Evolutionary conservation across 106 monocot genomes (phyloP).

Genomic region (Dendrobium officinale): DNA sequence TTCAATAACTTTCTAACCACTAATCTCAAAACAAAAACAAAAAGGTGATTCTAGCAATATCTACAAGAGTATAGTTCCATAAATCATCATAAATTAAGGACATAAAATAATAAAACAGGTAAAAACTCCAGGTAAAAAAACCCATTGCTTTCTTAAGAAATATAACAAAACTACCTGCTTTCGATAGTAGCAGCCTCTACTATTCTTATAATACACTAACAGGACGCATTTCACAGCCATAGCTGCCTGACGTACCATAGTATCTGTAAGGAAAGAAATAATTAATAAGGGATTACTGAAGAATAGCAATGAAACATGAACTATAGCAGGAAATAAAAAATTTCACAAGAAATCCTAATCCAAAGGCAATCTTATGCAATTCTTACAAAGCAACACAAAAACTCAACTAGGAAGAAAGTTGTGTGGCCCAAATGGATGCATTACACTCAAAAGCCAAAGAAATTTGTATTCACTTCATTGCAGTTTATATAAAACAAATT

Average conservation of each 20-base stretch:
- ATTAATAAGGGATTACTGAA: background rate
- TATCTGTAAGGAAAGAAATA: constrained; percentile 25
- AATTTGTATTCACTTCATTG: too few relatives aligned
- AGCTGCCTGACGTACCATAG: constrained; percentile 44
- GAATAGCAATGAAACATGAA: background rate
- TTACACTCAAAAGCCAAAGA: too few relatives aligned
- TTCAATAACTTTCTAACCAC: too few relatives aligned
- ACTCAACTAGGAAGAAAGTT: too few relatives aligned
- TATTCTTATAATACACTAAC: constrained; percentile 45
- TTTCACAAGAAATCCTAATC: background rate
- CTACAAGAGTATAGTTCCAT: background rate
- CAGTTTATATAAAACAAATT: too few relatives aligned
- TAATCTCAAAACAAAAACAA: background rate
- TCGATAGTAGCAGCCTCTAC: constrained; percentile 30
- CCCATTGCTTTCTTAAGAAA: background rate
- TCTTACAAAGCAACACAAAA: too few relatives aligned
- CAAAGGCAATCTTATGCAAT: too few relatives aligned
- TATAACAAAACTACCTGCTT: constrained; percentile 16
- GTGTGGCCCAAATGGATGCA: too few relatives aligned
- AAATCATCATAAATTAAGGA: background rate
- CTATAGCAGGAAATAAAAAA: background rate
- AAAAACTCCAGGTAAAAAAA: background rate
- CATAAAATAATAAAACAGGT: background rate
- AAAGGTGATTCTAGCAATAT: background rate
- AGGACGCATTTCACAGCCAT: constrained; percentile 42